Conservation (phyloP, 768 basidiomycete species). For the Crassisporium funariophilum region DNA sequence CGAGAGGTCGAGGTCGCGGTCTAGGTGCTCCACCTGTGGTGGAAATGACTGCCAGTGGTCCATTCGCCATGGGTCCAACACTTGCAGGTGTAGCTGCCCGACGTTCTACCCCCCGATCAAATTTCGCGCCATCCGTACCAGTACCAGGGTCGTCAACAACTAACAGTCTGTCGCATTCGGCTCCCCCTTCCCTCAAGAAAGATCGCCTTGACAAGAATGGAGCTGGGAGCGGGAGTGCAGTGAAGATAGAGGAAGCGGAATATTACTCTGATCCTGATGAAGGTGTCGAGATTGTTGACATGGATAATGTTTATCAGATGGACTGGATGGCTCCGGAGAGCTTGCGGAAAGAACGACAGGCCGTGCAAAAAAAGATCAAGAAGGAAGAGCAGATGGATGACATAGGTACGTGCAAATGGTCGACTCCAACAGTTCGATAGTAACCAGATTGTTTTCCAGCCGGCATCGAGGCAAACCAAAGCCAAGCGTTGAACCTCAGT, state of each 20-base stretch:
- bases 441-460: too few relatives aligned
- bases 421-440: too few relatives aligned
- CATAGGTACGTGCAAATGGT: constrained; percentile 23
- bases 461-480: not conserved
- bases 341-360: constrained; percentile 49
- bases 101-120: constrained; percentile 54
- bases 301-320: constrained; percentile 74
- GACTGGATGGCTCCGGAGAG: constrained; percentile 91
- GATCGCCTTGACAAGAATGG: constrained; percentile 29
- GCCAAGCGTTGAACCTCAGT: constrained; percentile 68
- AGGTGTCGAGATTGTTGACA: constrained; percentile 84
- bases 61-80: constrained; percentile 85
- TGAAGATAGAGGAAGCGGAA: constrained; percentile 51
- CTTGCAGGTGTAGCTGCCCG: constrained; percentile 60
- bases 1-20: constrained; percentile 55
- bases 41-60: constrained; percentile 86
- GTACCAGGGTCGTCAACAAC: constrained; percentile 39
- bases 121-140: constrained; percentile 53
- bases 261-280: constrained; percentile 87
- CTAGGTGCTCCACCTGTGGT: constrained; percentile 52
- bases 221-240: constrained; percentile 28
- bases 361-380: constrained; percentile 39
- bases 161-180: constrained; percentile 49
- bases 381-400: constrained; percentile 41
- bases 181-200: constrained; percentile 52